A percentile compares a stretch with the other conserved stretches of the same genome.
phyloP scores from a whole-genome alignment of 2,329 filamentous ascomycete species.

The Colletotrichum melonis region DNA sequence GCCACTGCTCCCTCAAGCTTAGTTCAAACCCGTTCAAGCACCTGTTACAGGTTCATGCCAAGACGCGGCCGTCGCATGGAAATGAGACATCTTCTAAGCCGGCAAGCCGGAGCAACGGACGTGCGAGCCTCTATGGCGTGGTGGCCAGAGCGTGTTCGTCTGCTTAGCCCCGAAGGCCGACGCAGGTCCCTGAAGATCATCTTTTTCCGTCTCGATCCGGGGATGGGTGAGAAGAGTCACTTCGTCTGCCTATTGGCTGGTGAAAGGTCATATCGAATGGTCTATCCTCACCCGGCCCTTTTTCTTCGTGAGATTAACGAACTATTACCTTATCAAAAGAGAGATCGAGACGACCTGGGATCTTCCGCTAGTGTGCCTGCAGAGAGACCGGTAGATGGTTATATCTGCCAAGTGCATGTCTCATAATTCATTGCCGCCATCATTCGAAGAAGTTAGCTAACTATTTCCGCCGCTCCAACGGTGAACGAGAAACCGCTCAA shows the following conservation, averaged over 20 bases:
- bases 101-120: background rate
- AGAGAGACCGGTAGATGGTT: background rate
- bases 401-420: constrained; percentile 12
- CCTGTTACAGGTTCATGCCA: constrained; percentile 7
- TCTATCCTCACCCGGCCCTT: background rate
- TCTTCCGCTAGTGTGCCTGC: background rate
- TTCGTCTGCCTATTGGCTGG: background rate
- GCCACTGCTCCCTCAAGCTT: constrained; percentile 1
- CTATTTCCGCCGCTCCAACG: background rate
- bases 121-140: background rate
- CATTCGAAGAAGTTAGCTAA: background rate
- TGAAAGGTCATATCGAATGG: background rate
- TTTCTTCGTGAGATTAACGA: background rate
- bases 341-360: background rate
- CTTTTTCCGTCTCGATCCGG: background rate
- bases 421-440: constrained; percentile 6
- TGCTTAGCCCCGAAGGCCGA: background rate
- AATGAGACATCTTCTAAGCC: constrained; percentile 9
- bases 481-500: constrained; percentile 7
- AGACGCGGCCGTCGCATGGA: constrained; percentile 24
- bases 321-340: background rate
- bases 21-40: background rate
- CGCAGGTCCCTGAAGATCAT: constrained; percentile 12
- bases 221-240: background rate
- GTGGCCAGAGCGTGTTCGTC: constrained; percentile 23